A percentile compares a stretch with the other conserved stretches of the same genome.
phyloP scores from a whole-genome alignment of 1,139 yeast genomes.

The Debaryomyces sp. region DNA sequence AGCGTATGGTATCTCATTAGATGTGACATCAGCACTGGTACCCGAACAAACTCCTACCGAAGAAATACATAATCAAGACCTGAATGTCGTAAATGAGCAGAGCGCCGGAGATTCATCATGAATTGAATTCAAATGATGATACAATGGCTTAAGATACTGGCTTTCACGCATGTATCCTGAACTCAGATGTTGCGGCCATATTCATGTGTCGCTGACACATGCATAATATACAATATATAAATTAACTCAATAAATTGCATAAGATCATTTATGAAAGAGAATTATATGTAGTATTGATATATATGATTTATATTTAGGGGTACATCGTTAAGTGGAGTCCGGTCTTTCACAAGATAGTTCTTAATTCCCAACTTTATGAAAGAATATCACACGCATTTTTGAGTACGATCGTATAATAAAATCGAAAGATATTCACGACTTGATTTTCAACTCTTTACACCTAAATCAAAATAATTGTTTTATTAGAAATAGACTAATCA shows the following conservation, averaged over 20 bases:
- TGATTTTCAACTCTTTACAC: background rate
- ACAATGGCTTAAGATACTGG: too few relatives aligned
- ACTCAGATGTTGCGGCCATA: too few relatives aligned
- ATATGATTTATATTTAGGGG: background rate
- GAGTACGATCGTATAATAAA: slow-evolving; percentile 1
- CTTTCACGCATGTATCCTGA: too few relatives aligned
- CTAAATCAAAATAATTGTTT: background rate
- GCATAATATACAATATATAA: too few relatives aligned
- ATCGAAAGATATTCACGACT: background rate
- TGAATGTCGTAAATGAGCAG: background rate
- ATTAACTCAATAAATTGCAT: background rate
- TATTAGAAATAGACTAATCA: background rate
- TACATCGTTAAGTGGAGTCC: background rate
- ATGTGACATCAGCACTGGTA: background rate
- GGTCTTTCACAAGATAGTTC: background rate
- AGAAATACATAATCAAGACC: background rate
- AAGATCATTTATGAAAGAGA: background rate
- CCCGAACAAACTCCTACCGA: background rate
- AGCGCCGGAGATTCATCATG: background rate
- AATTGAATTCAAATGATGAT: background rate
- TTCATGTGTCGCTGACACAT: background rate
- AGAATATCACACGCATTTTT: background rate
- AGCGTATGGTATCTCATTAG: slow-evolving; percentile 20
- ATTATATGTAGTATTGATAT: background rate
- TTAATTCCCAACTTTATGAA: background rate